These are phyloP conservation scores for Carpinus fangiana DNA, from an alignment of 306 rosid genomes.

Conservation along the genomic window DNA sequence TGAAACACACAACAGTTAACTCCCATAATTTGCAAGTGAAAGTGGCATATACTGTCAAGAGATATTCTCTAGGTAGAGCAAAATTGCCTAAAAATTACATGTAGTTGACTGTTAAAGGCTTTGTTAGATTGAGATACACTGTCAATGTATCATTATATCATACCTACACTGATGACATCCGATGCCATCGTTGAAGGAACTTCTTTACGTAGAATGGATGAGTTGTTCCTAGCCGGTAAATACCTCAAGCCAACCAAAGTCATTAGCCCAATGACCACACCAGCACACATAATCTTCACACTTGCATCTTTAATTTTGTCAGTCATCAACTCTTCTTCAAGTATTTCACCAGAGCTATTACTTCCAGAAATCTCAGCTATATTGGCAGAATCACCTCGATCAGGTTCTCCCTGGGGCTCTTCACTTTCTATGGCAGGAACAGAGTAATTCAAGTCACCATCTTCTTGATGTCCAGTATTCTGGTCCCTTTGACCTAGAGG, in stretches of 20 bases:
- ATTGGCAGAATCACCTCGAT: constrained; percentile 41
- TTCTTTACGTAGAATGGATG: constrained; percentile 39
- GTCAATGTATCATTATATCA: constrained; percentile 21
- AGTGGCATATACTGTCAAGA: background rate
- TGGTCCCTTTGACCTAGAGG: constrained; percentile 57
- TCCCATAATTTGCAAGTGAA: background rate
- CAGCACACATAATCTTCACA: constrained; percentile 84
- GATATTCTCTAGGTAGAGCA: background rate
- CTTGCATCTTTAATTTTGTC: constrained; percentile 74
- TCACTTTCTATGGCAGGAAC: constrained; percentile 42
- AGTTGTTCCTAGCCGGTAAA: constrained; percentile 55
- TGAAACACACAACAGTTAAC: background rate
- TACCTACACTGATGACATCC: constrained; percentile 57
- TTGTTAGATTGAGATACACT: background rate
- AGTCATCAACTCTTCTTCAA: constrained; percentile 49
- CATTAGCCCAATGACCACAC: constrained; percentile 76
- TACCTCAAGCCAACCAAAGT: constrained; percentile 71
- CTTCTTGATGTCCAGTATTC: constrained; percentile 40
- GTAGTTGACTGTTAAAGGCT: constrained; percentile 5
- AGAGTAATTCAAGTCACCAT: constrained; percentile 43
- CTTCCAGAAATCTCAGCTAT: constrained; percentile 48
- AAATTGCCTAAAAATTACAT: background rate
- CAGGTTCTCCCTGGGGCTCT: constrained; percentile 41
- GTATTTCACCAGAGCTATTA: constrained; percentile 32
- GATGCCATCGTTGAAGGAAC: constrained; percentile 52